Conservation (phyloP, 257 asterid genomes). For the Primulina huaijiensis region DNA sequence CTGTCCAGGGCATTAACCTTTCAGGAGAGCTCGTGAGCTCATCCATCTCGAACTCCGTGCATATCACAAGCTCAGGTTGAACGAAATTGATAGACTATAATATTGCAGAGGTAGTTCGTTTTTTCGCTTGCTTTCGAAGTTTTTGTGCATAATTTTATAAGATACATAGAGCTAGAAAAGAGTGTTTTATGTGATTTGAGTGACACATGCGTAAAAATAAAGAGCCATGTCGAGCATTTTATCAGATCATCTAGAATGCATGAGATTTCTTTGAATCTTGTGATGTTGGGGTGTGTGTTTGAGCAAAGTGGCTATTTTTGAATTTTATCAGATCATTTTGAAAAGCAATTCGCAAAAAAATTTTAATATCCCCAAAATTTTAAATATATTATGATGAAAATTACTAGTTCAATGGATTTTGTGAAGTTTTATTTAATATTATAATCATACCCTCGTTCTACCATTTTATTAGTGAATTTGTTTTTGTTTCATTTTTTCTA, state of each 20-base stretch:
- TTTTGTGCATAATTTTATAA: slow-evolving; percentile 36
- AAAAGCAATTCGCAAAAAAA: not conserved
- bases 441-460: too few species aligned
- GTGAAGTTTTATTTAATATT: too few species aligned
- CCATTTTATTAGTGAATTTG: too few species aligned
- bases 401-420: too few species aligned
- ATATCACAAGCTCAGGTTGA: not conserved
- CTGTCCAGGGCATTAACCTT: slow-evolving; percentile 66
- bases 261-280: not conserved
- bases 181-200: slow-evolving; percentile 32
- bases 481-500: too few species aligned
- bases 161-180: slow-evolving; percentile 28
- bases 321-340: too few species aligned
- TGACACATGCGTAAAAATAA: slow-evolving; percentile 37
- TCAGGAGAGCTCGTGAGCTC: slow-evolving; percentile 53
- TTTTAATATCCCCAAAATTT: not conserved
- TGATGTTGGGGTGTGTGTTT: not conserved
- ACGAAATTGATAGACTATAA: not conserved
- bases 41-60: slow-evolving; percentile 14
- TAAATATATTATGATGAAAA: not conserved
- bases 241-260: not conserved
- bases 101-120: not conserved
- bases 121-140: not conserved
- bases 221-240: slow-evolving; percentile 29
- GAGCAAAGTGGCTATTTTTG: not conserved